These are phyloP conservation scores for Middelhovenomyces tepae DNA, from an alignment of 805 yeast species.

Conservation along the genomic window DNA sequence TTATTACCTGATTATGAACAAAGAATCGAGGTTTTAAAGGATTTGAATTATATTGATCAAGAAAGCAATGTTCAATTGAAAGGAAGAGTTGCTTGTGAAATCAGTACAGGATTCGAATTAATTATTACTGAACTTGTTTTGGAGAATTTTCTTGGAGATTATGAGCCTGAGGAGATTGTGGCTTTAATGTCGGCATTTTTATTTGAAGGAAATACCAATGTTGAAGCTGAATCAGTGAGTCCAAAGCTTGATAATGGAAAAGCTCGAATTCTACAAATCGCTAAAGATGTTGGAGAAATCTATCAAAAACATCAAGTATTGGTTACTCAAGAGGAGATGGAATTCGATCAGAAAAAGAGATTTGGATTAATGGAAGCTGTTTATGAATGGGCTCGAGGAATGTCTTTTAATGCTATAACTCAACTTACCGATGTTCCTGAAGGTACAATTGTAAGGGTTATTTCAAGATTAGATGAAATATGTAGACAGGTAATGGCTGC, in stretches of 20 bases:
- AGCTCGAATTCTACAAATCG: constrained; percentile 43
- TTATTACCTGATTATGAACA: constrained; percentile 90
- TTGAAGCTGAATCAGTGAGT: constrained; percentile 52
- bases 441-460: constrained; percentile 94
- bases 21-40: constrained; percentile 67
- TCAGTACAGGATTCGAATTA: constrained; percentile 72
- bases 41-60: constrained; percentile 72
- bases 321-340: constrained; percentile 68
- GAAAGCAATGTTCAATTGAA: constrained; percentile 67
- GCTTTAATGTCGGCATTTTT: constrained; percentile 88
- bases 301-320: constrained; percentile 55
- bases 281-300: constrained; percentile 52
- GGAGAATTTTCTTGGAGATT: constrained; percentile 87
- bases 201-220: constrained; percentile 73
- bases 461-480: constrained; percentile 86
- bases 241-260: constrained; percentile 65
- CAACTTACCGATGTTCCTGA: constrained; percentile 82
- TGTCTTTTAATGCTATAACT: constrained; percentile 86
- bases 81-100: constrained; percentile 90
- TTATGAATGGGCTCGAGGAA: constrained; percentile 97
- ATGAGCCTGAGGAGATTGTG: constrained; percentile 94
- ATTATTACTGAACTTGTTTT: constrained; percentile 80
- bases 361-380: constrained; percentile 90
- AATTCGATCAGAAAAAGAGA: constrained; percentile 72
- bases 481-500: constrained; percentile 93